Conservation (phyloP, 2,329 filamentous ascomycete species). For the Fusarium tuaranense region DNA sequence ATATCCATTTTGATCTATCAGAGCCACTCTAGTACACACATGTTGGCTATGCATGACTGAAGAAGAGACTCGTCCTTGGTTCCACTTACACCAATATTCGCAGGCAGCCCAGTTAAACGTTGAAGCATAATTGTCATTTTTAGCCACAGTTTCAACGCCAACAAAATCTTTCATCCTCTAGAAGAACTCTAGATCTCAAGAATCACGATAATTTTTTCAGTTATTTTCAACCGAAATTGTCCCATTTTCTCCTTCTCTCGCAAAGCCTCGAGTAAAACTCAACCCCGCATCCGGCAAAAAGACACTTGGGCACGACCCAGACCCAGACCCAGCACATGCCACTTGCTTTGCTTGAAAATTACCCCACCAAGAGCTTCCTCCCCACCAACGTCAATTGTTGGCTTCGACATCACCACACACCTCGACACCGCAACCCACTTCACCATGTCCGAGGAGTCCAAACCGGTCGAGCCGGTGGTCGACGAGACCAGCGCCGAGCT, state of each 20-base stretch:
- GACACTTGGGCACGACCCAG: background rate
- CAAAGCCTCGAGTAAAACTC: background rate
- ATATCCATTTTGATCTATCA: background rate
- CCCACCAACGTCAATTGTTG: conserved; percentile 28
- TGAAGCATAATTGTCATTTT: background rate
- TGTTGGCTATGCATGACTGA: background rate
- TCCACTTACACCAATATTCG: background rate
- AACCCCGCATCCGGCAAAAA: conserved; percentile 10
- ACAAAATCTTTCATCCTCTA: background rate
- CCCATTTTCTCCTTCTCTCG: background rate
- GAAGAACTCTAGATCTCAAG: background rate
- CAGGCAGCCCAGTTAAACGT: background rate
- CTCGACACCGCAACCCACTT: conserved; percentile 21
- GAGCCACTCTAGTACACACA: background rate
- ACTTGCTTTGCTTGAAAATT: conserved; percentile 16
- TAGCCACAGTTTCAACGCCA: background rate
- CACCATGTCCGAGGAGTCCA: conserved; percentile 70
- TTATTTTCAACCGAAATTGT: background rate
- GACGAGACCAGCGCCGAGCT: conserved; percentile 62
- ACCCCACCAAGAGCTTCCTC: conserved; percentile 43
- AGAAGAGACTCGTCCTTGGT: background rate
- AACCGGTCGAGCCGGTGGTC: conserved; percentile 66
- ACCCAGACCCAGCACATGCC: conserved; percentile 27
- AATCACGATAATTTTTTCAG: background rate
- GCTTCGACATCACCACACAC: conserved; percentile 29